phyloP scores from a whole-genome alignment of 768 basidiomycete genomes.

The Auricularia auricula-judae region DNA sequence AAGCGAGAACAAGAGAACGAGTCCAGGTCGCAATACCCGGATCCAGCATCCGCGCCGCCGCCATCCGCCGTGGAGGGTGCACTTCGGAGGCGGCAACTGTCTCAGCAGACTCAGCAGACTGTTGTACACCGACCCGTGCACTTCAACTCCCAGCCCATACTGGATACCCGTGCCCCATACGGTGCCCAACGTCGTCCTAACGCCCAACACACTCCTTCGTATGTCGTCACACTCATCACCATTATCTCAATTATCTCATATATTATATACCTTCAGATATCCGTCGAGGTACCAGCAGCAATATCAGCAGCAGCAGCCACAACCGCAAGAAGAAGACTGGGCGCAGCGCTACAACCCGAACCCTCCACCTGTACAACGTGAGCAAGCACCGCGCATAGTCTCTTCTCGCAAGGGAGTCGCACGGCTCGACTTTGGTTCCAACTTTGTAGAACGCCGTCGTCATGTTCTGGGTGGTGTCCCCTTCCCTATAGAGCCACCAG shows the following conservation, averaged over 20 bases:
- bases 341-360: conserved; percentile 29
- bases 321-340: conserved; percentile 15
- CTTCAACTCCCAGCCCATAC: background rate
- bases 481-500: background rate
- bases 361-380: conserved; percentile 10
- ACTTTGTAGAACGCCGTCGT: background rate
- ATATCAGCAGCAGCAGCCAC: background rate
- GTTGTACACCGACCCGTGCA: background rate
- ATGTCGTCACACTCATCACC: background rate
- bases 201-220: background rate
- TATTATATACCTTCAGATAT: no score
- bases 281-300: no score
- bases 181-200: background rate
- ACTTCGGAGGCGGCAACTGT: background rate
- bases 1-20: background rate
- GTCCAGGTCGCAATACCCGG: conserved; percentile 12
- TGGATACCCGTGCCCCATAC: background rate
- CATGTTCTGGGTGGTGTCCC: background rate
- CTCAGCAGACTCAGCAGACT: background rate
- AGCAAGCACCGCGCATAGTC: conserved; percentile 18
- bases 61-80: background rate
- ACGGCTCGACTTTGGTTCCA: background rate
- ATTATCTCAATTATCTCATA: background rate
- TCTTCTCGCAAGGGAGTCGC: background rate
- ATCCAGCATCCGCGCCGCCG: conserved; percentile 15